Percentiles rank a stretch among this genome's conserved stretches.
These are phyloP conservation scores for Blastobotrys elegans DNA, from an alignment of 1,139 yeast species.

Conservation along the genomic window DNA sequence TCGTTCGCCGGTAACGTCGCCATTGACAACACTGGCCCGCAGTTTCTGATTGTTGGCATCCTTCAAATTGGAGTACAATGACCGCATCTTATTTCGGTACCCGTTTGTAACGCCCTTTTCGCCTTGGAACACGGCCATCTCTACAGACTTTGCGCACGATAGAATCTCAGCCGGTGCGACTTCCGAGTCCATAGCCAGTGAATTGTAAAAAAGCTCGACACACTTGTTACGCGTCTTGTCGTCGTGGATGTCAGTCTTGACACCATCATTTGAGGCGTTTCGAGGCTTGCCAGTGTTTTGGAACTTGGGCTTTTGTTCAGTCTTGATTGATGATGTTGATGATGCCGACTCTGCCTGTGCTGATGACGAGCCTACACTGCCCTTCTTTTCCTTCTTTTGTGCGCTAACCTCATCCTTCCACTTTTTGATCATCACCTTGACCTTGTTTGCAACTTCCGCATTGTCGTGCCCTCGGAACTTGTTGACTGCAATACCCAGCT, in stretches of 20 bases:
- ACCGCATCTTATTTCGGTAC: conserved; percentile 76
- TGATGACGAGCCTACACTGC: conserved; percentile 19
- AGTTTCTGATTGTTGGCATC: conserved; percentile 86
- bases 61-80: conserved; percentile 77
- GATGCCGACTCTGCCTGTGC: conserved; percentile 23
- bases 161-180: conserved; percentile 57
- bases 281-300: conserved; percentile 43
- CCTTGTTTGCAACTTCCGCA: conserved; percentile 60
- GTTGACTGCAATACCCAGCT: conserved; percentile 96
- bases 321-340: conserved; percentile 3
- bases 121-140: conserved; percentile 57
- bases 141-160: conserved; percentile 64
- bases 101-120: conserved; percentile 51
- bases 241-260: conserved; percentile 61
- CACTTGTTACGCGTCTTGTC: conserved; percentile 82
- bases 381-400: conserved; percentile 47
- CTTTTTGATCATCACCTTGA: conserved; percentile 71
- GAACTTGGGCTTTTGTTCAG: conserved; percentile 16
- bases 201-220: conserved; percentile 77
- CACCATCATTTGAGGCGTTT: conserved; percentile 76
- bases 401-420: conserved; percentile 91
- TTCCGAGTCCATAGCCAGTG: conserved; percentile 75
- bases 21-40: conserved; percentile 60
- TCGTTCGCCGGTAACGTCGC: conserved; percentile 58
- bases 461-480: conserved; percentile 70